Conservation (phyloP, 768 basidiomycete species). For the Neoboletus brunneissimus region DNA sequence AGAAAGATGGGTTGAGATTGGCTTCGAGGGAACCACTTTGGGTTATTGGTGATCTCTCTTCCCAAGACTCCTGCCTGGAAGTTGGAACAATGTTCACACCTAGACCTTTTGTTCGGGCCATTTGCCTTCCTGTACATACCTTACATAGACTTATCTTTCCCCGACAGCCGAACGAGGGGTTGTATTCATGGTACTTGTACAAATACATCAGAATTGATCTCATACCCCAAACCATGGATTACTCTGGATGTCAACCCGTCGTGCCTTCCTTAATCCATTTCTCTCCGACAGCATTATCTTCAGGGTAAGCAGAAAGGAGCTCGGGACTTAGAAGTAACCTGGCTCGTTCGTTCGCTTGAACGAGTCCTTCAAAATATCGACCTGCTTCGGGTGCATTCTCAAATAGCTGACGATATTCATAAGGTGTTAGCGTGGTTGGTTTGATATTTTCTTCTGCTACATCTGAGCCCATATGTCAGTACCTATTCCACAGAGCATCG, state of each 20-base stretch:
- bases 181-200: conserved; percentile 4
- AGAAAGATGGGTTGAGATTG: conserved; percentile 60
- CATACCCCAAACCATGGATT: not conserved
- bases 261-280: conserved; percentile 33
- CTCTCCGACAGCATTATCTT: conserved; percentile 41
- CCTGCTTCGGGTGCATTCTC: conserved; percentile 25
- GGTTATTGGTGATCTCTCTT: conserved; percentile 67
- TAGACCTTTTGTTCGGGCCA: not conserved
- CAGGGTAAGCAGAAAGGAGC: conserved; percentile 41
- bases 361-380: conserved; percentile 39
- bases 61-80: not conserved
- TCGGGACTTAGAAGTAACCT: conserved; percentile 44
- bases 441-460: conserved; percentile 38
- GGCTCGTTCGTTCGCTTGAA: conserved; percentile 27
- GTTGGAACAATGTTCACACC: not conserved
- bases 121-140: not conserved
- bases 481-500: not conserved
- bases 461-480: conserved; percentile 20
- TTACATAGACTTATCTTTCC: not conserved
- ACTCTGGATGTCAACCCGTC: not conserved
- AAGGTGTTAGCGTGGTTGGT: conserved; percentile 19
- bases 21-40: conserved; percentile 48
- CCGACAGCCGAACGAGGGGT: not conserved
- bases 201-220: not conserved
- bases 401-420: conserved; percentile 24